Conservation (phyloP, 2,329 filamentous ascomycete species). For the Apiospora saccharicola region DNA sequence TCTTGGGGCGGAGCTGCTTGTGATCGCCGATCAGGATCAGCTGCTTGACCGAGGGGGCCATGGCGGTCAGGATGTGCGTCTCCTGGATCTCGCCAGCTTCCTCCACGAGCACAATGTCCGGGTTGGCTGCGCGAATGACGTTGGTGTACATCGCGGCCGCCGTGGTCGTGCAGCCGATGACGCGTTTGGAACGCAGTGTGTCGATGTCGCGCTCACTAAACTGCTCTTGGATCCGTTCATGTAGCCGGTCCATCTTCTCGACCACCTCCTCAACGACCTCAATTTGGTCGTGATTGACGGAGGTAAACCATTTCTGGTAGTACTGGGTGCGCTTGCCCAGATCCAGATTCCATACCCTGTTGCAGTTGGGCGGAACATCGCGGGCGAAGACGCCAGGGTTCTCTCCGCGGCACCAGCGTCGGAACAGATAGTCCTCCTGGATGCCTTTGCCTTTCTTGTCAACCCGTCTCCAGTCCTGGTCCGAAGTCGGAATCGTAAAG, state of each 20-base stretch:
- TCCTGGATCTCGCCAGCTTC: conserved; percentile 80
- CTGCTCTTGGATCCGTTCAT: conserved; percentile 51
- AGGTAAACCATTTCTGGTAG: conserved; percentile 50
- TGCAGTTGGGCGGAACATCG: conserved; percentile 37
- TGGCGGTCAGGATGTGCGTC: conserved; percentile 68
- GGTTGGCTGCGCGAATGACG: conserved; percentile 59
- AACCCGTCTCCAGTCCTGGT: conserved; percentile 55
- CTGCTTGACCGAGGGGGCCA: conserved; percentile 64
- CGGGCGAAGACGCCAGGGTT: conserved; percentile 53
- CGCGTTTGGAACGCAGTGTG: conserved; percentile 59
- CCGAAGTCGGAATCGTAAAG: conserved; percentile 56
- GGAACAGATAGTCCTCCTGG: conserved; percentile 56
- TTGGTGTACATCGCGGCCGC: conserved; percentile 68
- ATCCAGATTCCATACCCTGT: conserved; percentile 60
- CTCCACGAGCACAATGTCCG: conserved; percentile 71
- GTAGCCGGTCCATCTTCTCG: conserved; percentile 50
- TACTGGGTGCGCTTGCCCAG: conserved; percentile 45
- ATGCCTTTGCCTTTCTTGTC: conserved; percentile 55
- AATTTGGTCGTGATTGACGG: conserved; percentile 59
- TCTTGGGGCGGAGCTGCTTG: conserved; percentile 74
- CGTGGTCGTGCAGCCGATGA: conserved; percentile 77
- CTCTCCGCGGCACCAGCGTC: conserved; percentile 58
- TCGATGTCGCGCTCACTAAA: conserved; percentile 50
- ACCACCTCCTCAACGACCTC: conserved; percentile 48
- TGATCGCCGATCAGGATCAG: conserved; percentile 77